Base-by-base conservation (phyloP, 192 early-diverging fungal genomes). In the Chytriomyces hyalinus region DNA sequence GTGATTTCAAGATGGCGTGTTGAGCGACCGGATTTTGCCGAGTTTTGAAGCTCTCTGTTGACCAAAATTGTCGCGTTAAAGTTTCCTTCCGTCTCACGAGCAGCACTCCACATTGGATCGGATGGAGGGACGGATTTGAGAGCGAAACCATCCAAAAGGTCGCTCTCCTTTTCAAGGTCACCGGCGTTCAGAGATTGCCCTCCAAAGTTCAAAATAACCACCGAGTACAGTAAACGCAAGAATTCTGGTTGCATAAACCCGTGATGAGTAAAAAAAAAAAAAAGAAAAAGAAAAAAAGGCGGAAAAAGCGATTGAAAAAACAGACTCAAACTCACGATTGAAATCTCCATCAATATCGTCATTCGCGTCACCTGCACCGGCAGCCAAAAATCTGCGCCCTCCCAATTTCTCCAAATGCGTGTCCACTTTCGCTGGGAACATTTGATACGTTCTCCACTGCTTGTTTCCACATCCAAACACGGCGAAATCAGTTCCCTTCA, bases 381-480 rank as follows among this genome's bases (percentile, higher is more conserved):
- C 43, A 49, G 80, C 26, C 36, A 82, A 79, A 48, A 89, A 45
- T 10, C 81, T 80, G 1, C 66, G 60, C 8, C 80, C 90, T 8
- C 90, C 90, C n/a, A 91, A 74, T 48, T 63, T 49, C 17, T 84
- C 87, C 45, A 89, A 73, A 6, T 49, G 17, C 8, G 49, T 61
- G 50, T 87, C 79, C 49, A 90, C 71, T 43, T 83, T 80, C 11
- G 48, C 73, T 9, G 90, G 90, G 78, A 91, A 90, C 47, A 67
- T 61, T 44, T 88, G 87, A 72, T 84, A 91, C 13, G 90, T 91
- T 46, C 83, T 70, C 90, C 90, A 90, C 68, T 88, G 83, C 28
- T 77, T 80, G 79, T 91, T 91, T 22, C 90, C 90, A 17, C 86
- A 79, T 22, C 90, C 90, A 82, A 90, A 90, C 24, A 90, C 86